These are phyloP conservation scores for Umbelopsis ramanniana DNA, from an alignment of 192 early-diverging fungal genomes.

Conservation along the genomic window DNA sequence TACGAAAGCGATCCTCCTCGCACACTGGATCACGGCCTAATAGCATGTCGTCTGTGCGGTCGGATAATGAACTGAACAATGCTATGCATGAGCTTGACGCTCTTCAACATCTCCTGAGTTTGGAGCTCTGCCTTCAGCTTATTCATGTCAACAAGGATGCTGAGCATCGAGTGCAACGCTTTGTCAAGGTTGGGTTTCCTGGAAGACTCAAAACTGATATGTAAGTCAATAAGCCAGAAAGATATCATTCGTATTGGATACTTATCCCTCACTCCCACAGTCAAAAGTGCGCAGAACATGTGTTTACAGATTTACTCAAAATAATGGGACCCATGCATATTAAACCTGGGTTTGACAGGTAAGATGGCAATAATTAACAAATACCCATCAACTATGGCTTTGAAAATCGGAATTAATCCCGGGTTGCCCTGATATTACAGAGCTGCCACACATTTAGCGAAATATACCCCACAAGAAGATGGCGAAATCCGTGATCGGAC, in stretches of 20 bases:
- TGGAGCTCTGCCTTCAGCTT: conserved; percentile 87
- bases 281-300: conserved; percentile 72
- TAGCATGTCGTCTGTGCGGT: conserved; percentile 5
- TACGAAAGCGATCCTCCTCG: not conserved
- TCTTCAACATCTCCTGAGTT: conserved; percentile 66
- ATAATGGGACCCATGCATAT: conserved; percentile 77
- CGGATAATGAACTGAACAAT: conserved; percentile 59
- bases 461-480: conserved; percentile 47
- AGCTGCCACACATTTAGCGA: conserved; percentile 48
- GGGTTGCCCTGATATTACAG: conserved; percentile 24
- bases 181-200: conserved; percentile 59
- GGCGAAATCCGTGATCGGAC: conserved; percentile 37
- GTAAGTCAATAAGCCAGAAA: conserved; percentile 39
- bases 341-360: conserved; percentile 67
- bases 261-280: conserved; percentile 37
- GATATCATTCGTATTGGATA: not conserved
- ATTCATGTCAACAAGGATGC: conserved; percentile 90
- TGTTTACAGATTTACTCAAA: conserved; percentile 78
- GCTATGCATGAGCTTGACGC: conserved; percentile 53
- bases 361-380: not conserved
- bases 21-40: conserved; percentile 6
- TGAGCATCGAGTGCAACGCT: conserved; percentile 60
- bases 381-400: too few species aligned
- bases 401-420: too few species aligned
- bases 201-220: conserved; percentile 61